Percentiles rank a stretch among this genome's conserved stretches.
Conservation (phyloP, 2,329 filamentous ascomycete species). For the Cladophialophora carrionii region DNA sequence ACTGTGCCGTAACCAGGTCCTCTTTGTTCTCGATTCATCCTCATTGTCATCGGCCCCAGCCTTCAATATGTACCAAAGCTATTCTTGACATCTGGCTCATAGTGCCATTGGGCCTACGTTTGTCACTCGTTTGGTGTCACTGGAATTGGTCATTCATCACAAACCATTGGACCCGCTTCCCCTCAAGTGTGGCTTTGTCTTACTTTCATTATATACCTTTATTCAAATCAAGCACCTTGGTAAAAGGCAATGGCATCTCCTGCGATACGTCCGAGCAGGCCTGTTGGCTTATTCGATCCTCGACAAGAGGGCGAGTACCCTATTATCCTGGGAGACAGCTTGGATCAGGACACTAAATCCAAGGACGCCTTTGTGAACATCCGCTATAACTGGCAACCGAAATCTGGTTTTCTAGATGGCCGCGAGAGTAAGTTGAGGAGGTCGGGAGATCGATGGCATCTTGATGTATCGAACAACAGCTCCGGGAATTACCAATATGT, state of each 20-base stretch:
- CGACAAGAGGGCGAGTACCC: conserved; percentile 49
- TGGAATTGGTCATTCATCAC: not conserved
- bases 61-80: not conserved
- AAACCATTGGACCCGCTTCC: no score
- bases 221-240: no score
- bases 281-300: conserved; percentile 27
- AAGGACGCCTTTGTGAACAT: conserved; percentile 45
- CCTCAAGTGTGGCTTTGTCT: not conserved
- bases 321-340: conserved; percentile 50
- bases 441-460: conserved; percentile 24
- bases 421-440: conserved; percentile 30
- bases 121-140: not conserved
- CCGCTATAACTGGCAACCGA: conserved; percentile 53
- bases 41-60: conserved; percentile 4
- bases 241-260: conserved; percentile 29
- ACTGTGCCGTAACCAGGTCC: not conserved
- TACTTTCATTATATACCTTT: not conserved
- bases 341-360: conserved; percentile 42
- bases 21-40: conserved; percentile 17
- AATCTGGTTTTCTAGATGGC: conserved; percentile 39
- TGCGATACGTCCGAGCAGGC: conserved; percentile 27
- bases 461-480: conserved; percentile 23
- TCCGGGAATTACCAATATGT: conserved; percentile 26
- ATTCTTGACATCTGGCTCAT: not conserved
- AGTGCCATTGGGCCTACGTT: not conserved